Evolutionary conservation across 2,329 filamentous ascomycete species (phyloP).

Genomic region (Plectosphaerella cucumerina): DNA sequence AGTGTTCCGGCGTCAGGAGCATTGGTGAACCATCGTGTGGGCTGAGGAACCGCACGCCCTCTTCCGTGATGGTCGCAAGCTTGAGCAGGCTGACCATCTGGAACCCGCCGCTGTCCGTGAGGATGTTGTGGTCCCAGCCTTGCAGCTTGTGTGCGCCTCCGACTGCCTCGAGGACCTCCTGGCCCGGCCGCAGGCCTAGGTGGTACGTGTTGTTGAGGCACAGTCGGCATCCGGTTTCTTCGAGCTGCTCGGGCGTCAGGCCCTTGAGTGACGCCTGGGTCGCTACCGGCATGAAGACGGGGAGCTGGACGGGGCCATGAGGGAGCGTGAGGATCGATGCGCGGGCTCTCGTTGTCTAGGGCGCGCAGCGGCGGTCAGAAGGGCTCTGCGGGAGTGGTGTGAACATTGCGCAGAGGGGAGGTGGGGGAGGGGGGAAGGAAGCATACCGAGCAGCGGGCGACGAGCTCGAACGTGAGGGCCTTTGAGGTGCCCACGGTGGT

Average conservation of each 20-base stretch:
- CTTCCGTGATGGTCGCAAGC: slow-evolving; percentile 89
- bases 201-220: slow-evolving; percentile 99
- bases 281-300: slow-evolving; percentile 97
- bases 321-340: slow-evolving; percentile 84
- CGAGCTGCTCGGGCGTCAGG: slow-evolving; percentile 85
- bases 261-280: slow-evolving; percentile 96
- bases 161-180: slow-evolving; percentile 79
- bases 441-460: slow-evolving; percentile 78
- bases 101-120: slow-evolving; percentile 84
- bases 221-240: slow-evolving; percentile 80
- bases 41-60: slow-evolving; percentile 92
- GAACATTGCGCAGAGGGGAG: not conserved
- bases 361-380: slow-evolving; percentile 4
- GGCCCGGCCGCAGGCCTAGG: slow-evolving; percentile 88
- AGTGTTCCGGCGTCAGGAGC: slow-evolving; percentile 96
- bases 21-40: slow-evolving; percentile 94
- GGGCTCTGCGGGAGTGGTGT: not conserved
- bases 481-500: slow-evolving; percentile 49
- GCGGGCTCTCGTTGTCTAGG: slow-evolving; percentile 86
- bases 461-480: slow-evolving; percentile 73
- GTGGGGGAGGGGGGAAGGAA: not conserved
- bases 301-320: slow-evolving; percentile 85
- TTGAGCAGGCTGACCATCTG: slow-evolving; percentile 98
- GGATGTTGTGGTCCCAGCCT: slow-evolving; percentile 90
- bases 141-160: slow-evolving; percentile 94